These are phyloP conservation scores for Ceratocystis eucalypticola DNA, from an alignment of 2,329 filamentous ascomycete species.

Conservation along the genomic window DNA sequence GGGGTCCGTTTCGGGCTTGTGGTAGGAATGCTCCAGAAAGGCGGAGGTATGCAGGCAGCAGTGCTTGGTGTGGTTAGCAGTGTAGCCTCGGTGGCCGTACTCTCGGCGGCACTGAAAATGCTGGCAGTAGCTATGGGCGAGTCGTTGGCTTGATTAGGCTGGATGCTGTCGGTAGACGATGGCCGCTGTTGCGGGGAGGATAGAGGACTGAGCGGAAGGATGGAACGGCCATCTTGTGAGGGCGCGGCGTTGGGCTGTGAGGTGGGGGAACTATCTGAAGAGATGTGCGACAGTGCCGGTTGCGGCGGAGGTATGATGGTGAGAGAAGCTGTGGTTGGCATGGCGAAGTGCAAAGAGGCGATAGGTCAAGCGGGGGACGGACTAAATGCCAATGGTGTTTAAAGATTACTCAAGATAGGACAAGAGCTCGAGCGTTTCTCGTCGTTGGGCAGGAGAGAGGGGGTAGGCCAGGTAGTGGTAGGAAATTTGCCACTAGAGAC, in stretches of 20 bases:
- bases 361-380: not conserved
- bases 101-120: conserved; percentile 14
- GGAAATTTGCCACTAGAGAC: not conserved
- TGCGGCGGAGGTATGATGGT: conserved; percentile 12
- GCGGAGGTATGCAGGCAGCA: conserved; percentile 10
- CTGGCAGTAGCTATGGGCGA: conserved; percentile 9
- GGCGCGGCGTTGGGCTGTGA: not conserved
- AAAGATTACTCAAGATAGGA: too few relatives aligned
- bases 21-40: conserved; percentile 15
- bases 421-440: not conserved
- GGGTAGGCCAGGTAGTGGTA: not conserved
- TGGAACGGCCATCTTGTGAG: not conserved
- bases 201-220: not conserved
- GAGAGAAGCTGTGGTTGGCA: conserved; percentile 11
- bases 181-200: not conserved
- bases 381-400: too few relatives aligned
- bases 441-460: not conserved
- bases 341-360: not conserved
- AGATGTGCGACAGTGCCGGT: not conserved
- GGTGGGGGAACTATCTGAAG: not conserved
- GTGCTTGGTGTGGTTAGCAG: conserved; percentile 10
- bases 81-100: conserved; percentile 13
- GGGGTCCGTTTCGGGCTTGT: not conserved
- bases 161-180: conserved; percentile 5
- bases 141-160: not conserved